Evolutionary conservation across 805 yeast genomes (phyloP), one percentile per base, ranked within the genome.

Genomic region (Candida vaughaniae): DNA sequence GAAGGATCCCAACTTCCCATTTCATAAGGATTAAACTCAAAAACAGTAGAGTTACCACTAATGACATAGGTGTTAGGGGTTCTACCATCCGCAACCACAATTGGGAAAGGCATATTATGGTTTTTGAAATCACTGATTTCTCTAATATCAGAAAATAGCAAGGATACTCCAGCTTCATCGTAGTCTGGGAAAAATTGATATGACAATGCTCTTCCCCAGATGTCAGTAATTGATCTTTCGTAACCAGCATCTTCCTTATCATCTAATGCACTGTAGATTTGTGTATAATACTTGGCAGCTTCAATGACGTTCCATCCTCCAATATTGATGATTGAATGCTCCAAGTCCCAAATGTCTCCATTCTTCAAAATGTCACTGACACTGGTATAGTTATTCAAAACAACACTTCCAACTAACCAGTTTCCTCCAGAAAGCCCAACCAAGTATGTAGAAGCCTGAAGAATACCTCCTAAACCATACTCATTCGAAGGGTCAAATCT

Each of bases 1-100:
- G 82, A 66, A 10, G 87, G 84, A 54, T 89, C 96, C 95, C 95
- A 88, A 4, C 95, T 80, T 10, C 96, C 96, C 52, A 88, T 39
- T 47, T 66, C 73, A 44, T 35, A 66, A 4, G 73, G 67, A 33
- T 52, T 62, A 38, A 63, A 38, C 51, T 66, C 73, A 37, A 66
- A 52, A 10, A 66, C 57, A 1, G 71, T 63, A 16, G 71, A 64
- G 46, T 65, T 63, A 2, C 53, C 57, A 45, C 57, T 53, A 25
- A 60, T 50, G 36, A 60, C 46, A 9, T 33, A 37, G 1, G 58
- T 43, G 16, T 58, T 60, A 3, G 69, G 71, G 8, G 63, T 56
- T 47, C 67, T 57, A n/a, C 66, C 67, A 41, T 60, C 58, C 2
- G 69, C 57, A 16, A 63, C 60, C 16, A 64, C 58, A 22, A 66